Conservation (phyloP, 495 filamentous ascomycete genomes). For the Astrothelium macrocarpum region DNA sequence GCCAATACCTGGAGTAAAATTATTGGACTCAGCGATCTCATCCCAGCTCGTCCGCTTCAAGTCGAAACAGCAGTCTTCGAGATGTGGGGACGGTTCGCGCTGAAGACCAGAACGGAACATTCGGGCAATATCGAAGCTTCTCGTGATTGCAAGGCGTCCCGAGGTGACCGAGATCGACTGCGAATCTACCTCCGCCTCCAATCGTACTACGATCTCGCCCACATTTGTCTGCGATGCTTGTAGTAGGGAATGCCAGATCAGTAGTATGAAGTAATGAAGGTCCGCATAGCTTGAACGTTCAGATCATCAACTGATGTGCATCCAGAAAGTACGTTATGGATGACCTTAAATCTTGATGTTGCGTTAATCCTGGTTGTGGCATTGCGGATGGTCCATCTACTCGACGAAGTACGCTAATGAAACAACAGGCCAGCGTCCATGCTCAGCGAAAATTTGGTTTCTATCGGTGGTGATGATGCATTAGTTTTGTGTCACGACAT, state of each 20-base stretch:
- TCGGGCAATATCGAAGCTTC: too few relatives aligned
- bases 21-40: constrained; percentile 1
- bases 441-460: not conserved
- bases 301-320: not conserved
- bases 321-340: not conserved
- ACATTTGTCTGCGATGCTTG: not conserved
- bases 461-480: not conserved
- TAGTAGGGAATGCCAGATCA: not conserved
- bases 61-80: not conserved
- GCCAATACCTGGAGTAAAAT: not conserved
- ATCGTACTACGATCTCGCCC: not conserved
- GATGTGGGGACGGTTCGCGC: not conserved
- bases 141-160: too few relatives aligned
- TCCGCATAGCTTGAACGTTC: not conserved
- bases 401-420: not conserved
- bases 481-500: not conserved
- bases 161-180: not conserved
- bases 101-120: too few relatives aligned
- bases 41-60: not conserved
- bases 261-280: not conserved
- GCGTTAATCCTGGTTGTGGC: not conserved
- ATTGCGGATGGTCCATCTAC: not conserved
- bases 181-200: not conserved
- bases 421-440: not conserved
- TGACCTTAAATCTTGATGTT: not conserved